Base-by-base conservation (phyloP, 208 protist genomes). In the Sergeia podlipaevii region DNA sequence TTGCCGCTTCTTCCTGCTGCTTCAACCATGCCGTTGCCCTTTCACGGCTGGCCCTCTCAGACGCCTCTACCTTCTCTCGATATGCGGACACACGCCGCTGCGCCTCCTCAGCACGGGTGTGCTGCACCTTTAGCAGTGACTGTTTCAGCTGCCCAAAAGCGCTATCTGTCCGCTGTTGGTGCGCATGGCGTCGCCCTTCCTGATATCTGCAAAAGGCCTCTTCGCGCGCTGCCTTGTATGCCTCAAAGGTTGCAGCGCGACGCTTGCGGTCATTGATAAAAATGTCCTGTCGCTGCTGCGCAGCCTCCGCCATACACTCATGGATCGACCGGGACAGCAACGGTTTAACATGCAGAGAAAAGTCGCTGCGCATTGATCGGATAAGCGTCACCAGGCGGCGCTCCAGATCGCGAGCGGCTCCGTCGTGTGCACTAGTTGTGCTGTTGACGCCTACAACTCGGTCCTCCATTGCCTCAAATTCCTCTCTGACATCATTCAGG, bases 241-340 rank as follows among this genome's bases (percentile, higher is more conserved):
- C 13, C 15, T 54, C 21, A 2, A 76, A 38, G 13, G 58, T 24
- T 3, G 69, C 50, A 4, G 20, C 17, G 21, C 71, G 67, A 44
- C 32, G 23, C 21, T 63, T 8, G 10, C 38, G 15, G 49, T 85
- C 77, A 46, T 58, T 52, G 2, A 37, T 41, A 11, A 71, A 42
- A 38, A 85, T 74, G 18, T 85, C 71, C 10, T 57, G 34, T 4
- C 77, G 62, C 42, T 77, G 63, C 48, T 73, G 62, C 17, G 47
- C 44, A 21, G 72, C 74, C 27, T 65, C 53, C 10, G 57, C 60
- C 38, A 79, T 48, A 3, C 62, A 50, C 17, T 72, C 61, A 41
- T 69, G 66, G 11, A 85, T 75, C 20, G 45, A 56, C 20, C 48
- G 53, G 23, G 64, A 36, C 20, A 85, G 68, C 11, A 74, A 46